These are phyloP conservation scores for Mycena crocata DNA, from an alignment of 768 basidiomycete genomes.

Conservation along the genomic window DNA sequence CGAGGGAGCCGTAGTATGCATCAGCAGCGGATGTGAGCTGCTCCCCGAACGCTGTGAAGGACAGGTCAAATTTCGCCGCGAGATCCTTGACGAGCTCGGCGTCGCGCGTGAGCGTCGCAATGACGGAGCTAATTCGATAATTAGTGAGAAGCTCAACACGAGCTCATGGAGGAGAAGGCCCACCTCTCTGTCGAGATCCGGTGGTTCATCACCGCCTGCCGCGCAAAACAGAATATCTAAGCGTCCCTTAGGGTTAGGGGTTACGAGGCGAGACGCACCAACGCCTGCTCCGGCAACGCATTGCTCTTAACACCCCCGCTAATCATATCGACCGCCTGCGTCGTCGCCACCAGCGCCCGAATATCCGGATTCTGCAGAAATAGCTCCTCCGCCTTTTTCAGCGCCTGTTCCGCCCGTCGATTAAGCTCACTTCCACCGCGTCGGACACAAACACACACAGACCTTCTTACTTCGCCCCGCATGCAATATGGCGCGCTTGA, in stretches of 20 bases:
- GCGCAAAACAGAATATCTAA: no score
- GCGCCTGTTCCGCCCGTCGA: constrained; percentile 36
- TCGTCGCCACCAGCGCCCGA: constrained; percentile 55
- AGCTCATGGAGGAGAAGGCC: neutral
- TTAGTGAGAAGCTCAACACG: neutral
- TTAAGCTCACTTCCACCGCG: no score
- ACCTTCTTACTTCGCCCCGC: constrained; percentile 49
- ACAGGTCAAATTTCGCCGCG: constrained; percentile 51
- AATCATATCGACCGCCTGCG: constrained; percentile 68
- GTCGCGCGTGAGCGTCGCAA: constrained; percentile 44
- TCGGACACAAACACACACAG: no score
- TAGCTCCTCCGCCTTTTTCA: constrained; percentile 53
- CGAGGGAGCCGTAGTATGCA: constrained; percentile 42
- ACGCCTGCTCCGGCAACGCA: constrained; percentile 65
- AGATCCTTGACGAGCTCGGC: constrained; percentile 43
- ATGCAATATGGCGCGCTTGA: constrained; percentile 47
- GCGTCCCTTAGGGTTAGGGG: no score
- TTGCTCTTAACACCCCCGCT: constrained; percentile 58
- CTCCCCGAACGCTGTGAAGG: constrained; percentile 53
- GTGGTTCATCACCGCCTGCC: constrained; percentile 58
- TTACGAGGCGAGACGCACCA: constrained; percentile 28
- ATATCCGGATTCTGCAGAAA: constrained; percentile 36
- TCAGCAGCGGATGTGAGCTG: constrained; percentile 33
- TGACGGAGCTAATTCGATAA: constrained; percentile 44
- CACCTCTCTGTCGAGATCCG: constrained; percentile 58